phyloP scores from a whole-genome alignment of 78 protist species.

The Cavenderia fasciculata region DNA sequence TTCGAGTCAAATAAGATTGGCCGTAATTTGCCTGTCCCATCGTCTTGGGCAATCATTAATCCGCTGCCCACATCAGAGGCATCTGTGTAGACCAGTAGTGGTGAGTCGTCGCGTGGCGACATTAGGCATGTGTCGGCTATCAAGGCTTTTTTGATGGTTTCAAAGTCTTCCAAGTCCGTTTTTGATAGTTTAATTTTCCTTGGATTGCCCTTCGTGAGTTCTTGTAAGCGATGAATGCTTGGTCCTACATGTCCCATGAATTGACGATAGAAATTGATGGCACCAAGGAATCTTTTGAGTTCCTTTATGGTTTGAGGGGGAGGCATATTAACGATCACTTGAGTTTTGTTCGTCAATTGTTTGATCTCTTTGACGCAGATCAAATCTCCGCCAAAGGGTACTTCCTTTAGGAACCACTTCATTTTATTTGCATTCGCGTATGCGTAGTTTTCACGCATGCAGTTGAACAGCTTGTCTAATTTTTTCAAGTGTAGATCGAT shows the following conservation, averaged over 20 bases:
- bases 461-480: neutral
- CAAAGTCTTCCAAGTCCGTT: neutral
- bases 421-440: neutral
- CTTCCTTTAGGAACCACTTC: neutral
- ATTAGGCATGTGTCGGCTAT: neutral
- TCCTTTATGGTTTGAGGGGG: neutral
- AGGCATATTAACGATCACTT: neutral
- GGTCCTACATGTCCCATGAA: neutral
- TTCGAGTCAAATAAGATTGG: neutral
- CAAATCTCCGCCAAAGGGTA: neutral
- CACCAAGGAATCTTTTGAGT: neutral
- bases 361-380: neutral
- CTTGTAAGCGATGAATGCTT: neutral
- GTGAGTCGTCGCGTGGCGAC: neutral
- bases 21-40: neutral
- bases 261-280: neutral
- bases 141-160: neutral
- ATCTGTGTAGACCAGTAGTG: neutral
- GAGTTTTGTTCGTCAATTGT: neutral
- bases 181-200: neutral
- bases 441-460: neutral
- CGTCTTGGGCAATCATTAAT: neutral
- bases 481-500: neutral
- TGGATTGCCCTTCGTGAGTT: neutral
- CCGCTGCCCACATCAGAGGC: constrained; percentile 20